phyloP scores from a whole-genome alignment of 345 rosid species.

The Excoecaria cochinchinensis region DNA sequence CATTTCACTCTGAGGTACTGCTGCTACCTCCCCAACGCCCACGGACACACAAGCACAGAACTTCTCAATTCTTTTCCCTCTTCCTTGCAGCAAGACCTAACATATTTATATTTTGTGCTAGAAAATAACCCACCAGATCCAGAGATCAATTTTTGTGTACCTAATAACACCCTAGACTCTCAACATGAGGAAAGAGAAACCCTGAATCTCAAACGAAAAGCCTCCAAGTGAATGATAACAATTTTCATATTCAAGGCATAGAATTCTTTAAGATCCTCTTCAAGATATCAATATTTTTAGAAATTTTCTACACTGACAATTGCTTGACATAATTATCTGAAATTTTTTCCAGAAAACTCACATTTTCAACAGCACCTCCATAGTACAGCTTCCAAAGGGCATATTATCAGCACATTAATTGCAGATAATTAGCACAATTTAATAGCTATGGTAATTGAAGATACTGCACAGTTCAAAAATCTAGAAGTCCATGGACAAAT shows the following conservation, averaged over 20 bases:
- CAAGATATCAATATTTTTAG: background rate
- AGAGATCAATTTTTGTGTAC: background rate
- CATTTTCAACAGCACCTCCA: background rate
- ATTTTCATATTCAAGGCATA: background rate
- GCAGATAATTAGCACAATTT: background rate
- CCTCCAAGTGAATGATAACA: background rate
- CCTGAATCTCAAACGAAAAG: background rate
- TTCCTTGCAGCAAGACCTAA: background rate
- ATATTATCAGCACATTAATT: background rate
- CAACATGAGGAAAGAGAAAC: background rate
- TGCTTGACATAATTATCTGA: background rate
- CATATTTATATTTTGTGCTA: background rate
- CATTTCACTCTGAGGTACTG: background rate
- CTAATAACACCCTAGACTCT: background rate
- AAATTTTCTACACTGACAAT: background rate
- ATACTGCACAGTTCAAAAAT: background rate
- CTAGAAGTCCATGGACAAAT: background rate
- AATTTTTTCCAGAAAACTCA: background rate
- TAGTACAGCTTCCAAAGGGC: background rate
- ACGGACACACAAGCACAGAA: background rate
- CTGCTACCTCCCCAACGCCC: background rate
- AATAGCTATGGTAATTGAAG: background rate
- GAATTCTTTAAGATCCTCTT: background rate
- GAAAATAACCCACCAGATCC: background rate
- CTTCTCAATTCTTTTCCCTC: background rate